phyloP scores from a whole-genome alignment of 768 basidiomycete species.

The Termitomyces eurrhizus region DNA sequence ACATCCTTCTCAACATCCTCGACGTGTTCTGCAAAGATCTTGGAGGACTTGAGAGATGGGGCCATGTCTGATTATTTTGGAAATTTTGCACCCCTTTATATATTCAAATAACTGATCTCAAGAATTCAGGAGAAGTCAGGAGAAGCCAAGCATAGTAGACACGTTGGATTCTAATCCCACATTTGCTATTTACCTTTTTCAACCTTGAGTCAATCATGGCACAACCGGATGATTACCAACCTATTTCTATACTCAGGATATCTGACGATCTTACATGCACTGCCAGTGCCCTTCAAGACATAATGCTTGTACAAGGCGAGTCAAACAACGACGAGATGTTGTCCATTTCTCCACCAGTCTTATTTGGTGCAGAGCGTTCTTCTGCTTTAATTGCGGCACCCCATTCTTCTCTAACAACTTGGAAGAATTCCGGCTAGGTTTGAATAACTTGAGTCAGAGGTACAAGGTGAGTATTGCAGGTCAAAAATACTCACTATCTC shows the following conservation, averaged over 20 bases:
- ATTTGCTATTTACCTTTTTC: slow-evolving; percentile 8
- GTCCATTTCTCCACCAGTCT: slow-evolving; percentile 49
- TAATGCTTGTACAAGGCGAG: slow-evolving; percentile 35
- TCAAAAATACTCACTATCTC: not conserved
- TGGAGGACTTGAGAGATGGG: not conserved
- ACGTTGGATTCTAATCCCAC: slow-evolving; percentile 16
- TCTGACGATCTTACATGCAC: slow-evolving; percentile 46
- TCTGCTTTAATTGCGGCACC: not conserved
- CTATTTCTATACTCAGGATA: slow-evolving; percentile 29
- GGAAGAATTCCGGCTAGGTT: not conserved
- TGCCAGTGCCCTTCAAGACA: slow-evolving; percentile 48
- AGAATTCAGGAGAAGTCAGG: not conserved
- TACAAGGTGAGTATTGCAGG: not conserved
- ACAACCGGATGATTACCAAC: slow-evolving; percentile 18
- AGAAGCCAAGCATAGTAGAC: slow-evolving; percentile 3
- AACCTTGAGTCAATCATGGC: slow-evolving; percentile 26
- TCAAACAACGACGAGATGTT: slow-evolving; percentile 24
- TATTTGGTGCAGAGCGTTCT: slow-evolving; percentile 51
- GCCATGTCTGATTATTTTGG: not conserved
- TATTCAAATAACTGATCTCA: not conserved
- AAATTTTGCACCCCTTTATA: not conserved
- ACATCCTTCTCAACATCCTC: not conserved
- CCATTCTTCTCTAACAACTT: not conserved
- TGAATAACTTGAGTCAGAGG: not conserved
- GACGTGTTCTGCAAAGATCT: not conserved